Conservation (phyloP, 73 alveolate genomes). For the Paraurostyla sp. region DNA sequence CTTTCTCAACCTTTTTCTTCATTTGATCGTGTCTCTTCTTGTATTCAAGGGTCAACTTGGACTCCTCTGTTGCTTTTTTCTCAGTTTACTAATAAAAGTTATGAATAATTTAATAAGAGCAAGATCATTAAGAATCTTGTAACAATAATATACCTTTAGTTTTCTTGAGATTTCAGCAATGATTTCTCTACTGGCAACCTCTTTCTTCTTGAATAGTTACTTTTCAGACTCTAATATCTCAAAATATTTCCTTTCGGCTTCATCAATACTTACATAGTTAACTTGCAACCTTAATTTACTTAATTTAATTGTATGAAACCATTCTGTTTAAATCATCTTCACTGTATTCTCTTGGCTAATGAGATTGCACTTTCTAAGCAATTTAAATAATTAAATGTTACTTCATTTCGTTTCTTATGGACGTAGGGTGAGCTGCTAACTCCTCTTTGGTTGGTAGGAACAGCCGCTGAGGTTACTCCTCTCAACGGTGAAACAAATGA, state of each 20-base stretch:
- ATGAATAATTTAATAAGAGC: too few species aligned
- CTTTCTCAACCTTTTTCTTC: slow-evolving; percentile 41
- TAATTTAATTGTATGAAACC: slow-evolving; percentile 10
- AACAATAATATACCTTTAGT: slow-evolving; percentile 14
- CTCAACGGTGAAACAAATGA: slow-evolving; percentile 32
- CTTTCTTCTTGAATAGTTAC: slow-evolving; percentile 9
- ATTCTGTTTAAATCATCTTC: background rate
- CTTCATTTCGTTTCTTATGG: background rate
- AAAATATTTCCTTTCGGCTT: slow-evolving; percentile 12
- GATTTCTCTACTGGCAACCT: slow-evolving; percentile 36
- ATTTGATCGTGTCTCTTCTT: slow-evolving; percentile 41
- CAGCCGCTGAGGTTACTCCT: slow-evolving; percentile 39
- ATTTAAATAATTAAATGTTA: background rate
- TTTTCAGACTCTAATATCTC: slow-evolving; percentile 27
- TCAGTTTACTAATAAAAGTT: slow-evolving; percentile 8
- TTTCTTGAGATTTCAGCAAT: slow-evolving; percentile 26
- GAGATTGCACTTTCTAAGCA: background rate
- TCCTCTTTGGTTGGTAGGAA: slow-evolving; percentile 33
- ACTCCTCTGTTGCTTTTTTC: slow-evolving; percentile 45
- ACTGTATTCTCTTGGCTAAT: background rate
- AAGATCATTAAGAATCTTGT: background rate
- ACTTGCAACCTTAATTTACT: background rate
- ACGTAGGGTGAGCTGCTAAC: slow-evolving; percentile 35
- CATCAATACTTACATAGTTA: background rate
- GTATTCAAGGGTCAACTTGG: slow-evolving; percentile 1